Evolutionary conservation across 495 filamentous ascomycete species (phyloP), one percentile per base, ranked within the genome.

Genomic region (Aspergillus heteromorphus): DNA sequence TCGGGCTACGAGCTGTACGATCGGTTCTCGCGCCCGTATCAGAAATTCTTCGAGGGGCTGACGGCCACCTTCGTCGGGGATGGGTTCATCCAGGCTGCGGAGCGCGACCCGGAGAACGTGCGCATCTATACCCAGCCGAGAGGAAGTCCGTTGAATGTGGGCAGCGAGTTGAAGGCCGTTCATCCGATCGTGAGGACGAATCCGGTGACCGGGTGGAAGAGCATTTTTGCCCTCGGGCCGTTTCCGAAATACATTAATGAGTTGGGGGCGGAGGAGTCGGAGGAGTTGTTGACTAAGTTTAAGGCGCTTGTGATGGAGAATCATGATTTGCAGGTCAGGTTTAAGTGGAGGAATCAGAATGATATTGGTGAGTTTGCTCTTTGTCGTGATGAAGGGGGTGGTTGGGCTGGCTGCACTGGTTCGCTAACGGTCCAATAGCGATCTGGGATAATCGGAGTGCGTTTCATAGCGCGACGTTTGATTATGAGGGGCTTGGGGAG

Each of bases 141-240:
- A 7, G 88, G 88, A 6, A 73, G 81, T 0, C 88, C 87, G 0
- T 81, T 84, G 62, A 92, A 92, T 62, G 67, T 79, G 0, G 89
- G 86, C 40, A 73, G 74, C 2, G 73, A 79, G 11, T 70, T 92
- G 4, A 76, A 69, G 19, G 84, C 87, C 3, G 68, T 82, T 13
- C 87, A 92, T 65, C 85, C 87, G 0, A 81, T 91, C 1, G 72
- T 91, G 21, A 84, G 89, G 8, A 91, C 87, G n/a, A 89, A 92
- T 65, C 88, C 89, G 4, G 85, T 91, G 1, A 91, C 89, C 0
- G 89, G 89, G 1, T 92, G 89, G 87, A 90, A 88, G 73, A 76
- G 70, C 34, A 69, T 93, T 25, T 92, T 87, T 58, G 83, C 80
- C 0, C 76, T 86, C 10, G 85, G 84, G 18, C 66, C 65, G 4